These are phyloP conservation scores for Neofusicoccum sp. DNA, from an alignment of 2,329 filamentous ascomycete species.

Conservation along the genomic window DNA sequence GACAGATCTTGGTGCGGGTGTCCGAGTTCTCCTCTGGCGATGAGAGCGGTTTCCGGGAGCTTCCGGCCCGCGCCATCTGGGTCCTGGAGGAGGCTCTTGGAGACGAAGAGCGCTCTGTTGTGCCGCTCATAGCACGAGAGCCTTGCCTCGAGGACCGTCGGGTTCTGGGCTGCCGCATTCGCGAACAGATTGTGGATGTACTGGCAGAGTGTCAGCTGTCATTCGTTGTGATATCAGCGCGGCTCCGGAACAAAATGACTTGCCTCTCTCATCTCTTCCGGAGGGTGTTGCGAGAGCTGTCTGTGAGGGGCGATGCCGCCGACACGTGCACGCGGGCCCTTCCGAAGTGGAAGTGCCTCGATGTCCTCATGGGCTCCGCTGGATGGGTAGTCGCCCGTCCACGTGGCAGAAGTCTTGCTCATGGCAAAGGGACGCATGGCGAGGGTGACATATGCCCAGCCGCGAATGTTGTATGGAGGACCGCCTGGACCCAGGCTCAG, in stretches of 20 bases:
- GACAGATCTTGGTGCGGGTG: conserved; percentile 4
- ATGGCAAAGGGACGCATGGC: not conserved
- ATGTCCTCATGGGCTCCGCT: not conserved
- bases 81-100: not conserved
- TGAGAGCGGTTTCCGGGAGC: not conserved
- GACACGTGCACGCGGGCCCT: not conserved
- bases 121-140: not conserved
- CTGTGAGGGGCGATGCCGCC: conserved; percentile 4
- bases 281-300: not conserved
- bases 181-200: not conserved
- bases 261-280: not conserved
- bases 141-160: not conserved
- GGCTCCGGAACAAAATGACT: not conserved
- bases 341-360: not conserved
- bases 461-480: not conserved
- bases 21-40: not conserved
- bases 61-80: not conserved
- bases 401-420: not conserved
- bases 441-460: not conserved
- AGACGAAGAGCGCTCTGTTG: conserved; percentile 2
- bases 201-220: not conserved
- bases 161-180: not conserved
- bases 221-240: too few species aligned
- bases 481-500: not conserved
- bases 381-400: not conserved